Evolutionary conservation across 2,329 filamentous ascomycete genomes (phyloP).

Genomic region (Calonectria hawksworthii): DNA sequence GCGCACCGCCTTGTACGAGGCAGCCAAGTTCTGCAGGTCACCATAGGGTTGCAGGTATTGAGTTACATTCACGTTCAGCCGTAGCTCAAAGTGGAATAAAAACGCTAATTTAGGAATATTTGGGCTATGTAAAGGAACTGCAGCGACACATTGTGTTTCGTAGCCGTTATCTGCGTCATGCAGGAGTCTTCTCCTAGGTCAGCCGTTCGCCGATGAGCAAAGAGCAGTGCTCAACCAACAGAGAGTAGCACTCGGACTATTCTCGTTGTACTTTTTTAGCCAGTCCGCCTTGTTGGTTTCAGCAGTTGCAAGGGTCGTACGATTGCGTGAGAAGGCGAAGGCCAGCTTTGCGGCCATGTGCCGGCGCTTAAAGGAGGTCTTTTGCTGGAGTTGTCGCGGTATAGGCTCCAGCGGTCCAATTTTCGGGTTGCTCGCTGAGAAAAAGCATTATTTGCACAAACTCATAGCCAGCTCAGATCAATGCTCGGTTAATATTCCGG

Average conservation of each 20-base stretch:
- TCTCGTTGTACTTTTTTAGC: background rate
- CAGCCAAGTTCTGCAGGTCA: background rate
- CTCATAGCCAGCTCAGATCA: background rate
- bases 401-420: background rate
- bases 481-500: background rate
- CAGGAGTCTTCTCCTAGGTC: background rate
- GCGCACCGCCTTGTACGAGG: background rate
- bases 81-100: background rate
- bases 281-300: background rate
- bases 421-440: background rate
- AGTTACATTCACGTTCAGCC: background rate
- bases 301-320: background rate
- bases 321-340: background rate
- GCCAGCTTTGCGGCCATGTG: background rate
- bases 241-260: background rate
- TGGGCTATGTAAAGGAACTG: background rate
- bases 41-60: background rate
- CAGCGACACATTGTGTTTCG: background rate
- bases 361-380: background rate
- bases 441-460: background rate
- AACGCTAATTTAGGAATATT: background rate
- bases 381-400: background rate
- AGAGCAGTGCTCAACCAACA: conserved; percentile 4
- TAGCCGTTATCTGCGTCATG: background rate
- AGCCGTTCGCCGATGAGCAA: background rate